A percentile compares a stretch with the other conserved stretches of the same genome.
Evolutionary conservation across 2,329 filamentous ascomycete species (phyloP).

Genomic region (Ceratocystis papillata): DNA sequence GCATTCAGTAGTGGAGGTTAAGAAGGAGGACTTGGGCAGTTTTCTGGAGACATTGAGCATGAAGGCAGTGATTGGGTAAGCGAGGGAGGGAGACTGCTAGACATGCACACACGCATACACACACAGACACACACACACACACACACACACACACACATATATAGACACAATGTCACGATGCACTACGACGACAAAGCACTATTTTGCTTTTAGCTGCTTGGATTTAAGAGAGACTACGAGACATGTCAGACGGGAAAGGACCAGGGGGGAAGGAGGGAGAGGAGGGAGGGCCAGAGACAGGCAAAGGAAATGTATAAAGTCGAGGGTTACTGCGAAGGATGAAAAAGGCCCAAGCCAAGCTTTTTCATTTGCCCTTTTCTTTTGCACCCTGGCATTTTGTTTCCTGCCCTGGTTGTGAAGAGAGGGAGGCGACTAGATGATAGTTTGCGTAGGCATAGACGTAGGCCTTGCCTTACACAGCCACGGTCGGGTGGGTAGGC

Average conservation of each 20-base stretch:
- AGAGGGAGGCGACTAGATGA: not conserved
- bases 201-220: conserved; percentile 10
- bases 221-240: not conserved
- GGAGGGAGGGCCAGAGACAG: not conserved
- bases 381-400: too few relatives aligned
- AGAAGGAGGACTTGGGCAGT: conserved; percentile 81
- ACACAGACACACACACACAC: not conserved
- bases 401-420: too few relatives aligned
- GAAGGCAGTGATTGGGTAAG: conserved; percentile 65
- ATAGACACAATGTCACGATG: not conserved
- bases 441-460: too few relatives aligned
- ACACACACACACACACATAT: not conserved
- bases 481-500: not conserved
- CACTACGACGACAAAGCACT: conserved; percentile 14
- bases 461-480: not conserved
- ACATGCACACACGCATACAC: not conserved
- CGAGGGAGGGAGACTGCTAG: not conserved
- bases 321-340: not conserved
- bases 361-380: not conserved
- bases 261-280: not conserved
- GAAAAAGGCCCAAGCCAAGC: conserved; percentile 5
- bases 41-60: conserved; percentile 88
- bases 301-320: not conserved
- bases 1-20: conserved; percentile 94
- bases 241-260: not conserved